These are phyloP conservation scores for Theileria equi DNA, from an alignment of 169 alveolate genomes.

Conservation along the genomic window DNA sequence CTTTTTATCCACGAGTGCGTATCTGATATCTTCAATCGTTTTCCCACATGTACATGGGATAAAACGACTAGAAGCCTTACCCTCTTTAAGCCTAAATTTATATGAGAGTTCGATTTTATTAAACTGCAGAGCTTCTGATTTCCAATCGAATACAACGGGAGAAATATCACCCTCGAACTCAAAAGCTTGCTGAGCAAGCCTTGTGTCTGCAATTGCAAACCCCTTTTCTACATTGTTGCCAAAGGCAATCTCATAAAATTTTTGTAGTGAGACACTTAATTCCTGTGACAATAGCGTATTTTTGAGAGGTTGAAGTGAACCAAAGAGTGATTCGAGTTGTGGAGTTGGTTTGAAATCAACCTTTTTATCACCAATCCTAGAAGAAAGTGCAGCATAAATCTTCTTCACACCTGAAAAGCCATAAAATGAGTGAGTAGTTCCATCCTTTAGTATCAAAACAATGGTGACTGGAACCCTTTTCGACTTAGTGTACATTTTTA, in stretches of 20 bases:
- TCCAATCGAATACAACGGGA: conserved; percentile 44
- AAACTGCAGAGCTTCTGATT: conserved; percentile 7
- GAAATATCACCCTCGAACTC: conserved; percentile 29
- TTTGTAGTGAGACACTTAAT: not conserved
- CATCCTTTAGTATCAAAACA: conserved; percentile 2
- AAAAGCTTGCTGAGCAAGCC: conserved; percentile 22
- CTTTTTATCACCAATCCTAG: not conserved
- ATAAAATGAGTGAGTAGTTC: conserved; percentile 9
- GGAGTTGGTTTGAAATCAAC: not conserved
- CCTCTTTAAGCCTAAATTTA: conserved; percentile 28
- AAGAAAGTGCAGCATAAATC: not conserved
- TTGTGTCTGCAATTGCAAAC: conserved; percentile 16
- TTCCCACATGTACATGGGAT: no score
- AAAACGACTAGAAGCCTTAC: no score
- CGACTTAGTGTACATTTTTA: conserved; percentile 4
- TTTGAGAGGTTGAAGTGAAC: conserved; percentile 18
- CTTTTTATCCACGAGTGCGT: conserved; percentile 17
- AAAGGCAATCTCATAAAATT: not conserved
- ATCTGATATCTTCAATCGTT: conserved; percentile 47
- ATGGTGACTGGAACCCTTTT: conserved; percentile 11
- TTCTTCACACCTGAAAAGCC: conserved; percentile 8
- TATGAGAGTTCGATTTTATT: conserved; percentile 5
- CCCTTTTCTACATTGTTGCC: conserved; percentile 9
- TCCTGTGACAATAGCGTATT: not conserved
- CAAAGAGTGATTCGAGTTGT: conserved; percentile 3